These are phyloP conservation scores for Rostrohypoxylon terebratum DNA, from an alignment of 495 filamentous ascomycete species.

Conservation along the genomic window DNA sequence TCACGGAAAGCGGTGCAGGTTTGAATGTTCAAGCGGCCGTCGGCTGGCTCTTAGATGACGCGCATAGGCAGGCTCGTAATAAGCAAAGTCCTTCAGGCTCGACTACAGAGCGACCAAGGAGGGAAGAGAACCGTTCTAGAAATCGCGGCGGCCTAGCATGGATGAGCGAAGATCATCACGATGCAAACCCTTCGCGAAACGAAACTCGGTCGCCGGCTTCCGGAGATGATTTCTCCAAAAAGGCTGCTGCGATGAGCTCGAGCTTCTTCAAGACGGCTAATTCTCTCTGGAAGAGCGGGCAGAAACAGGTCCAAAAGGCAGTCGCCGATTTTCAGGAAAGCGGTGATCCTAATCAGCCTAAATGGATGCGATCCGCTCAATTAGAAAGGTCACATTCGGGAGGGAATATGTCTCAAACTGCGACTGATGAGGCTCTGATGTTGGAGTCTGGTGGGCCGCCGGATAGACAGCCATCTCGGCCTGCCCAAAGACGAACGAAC, in stretches of 20 bases:
- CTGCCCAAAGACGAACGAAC: conserved; percentile 35
- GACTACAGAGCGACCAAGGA: conserved; percentile 36
- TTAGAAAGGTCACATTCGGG: conserved; percentile 51
- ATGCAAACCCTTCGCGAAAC: conserved; percentile 60
- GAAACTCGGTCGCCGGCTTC: conserved; percentile 68
- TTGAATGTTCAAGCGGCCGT: conserved; percentile 89
- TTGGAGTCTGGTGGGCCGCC: conserved; percentile 75
- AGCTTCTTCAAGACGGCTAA: conserved; percentile 94
- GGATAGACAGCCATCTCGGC: conserved; percentile 55
- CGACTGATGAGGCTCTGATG: conserved; percentile 92
- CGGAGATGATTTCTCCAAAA: conserved; percentile 81
- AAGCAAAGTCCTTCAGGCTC: conserved; percentile 45
- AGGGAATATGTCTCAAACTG: conserved; percentile 37
- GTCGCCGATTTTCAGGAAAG: conserved; percentile 83
- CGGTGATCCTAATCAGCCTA: conserved; percentile 84
- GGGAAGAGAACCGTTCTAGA: conserved; percentile 51
- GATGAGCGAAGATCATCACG: conserved; percentile 49
- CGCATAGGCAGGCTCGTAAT: conserved; percentile 74
- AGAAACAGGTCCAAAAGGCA: conserved; percentile 94
- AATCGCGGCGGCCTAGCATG: conserved; percentile 52
- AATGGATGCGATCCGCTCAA: conserved; percentile 88
- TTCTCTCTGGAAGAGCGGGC: conserved; percentile 91
- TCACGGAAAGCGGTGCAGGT: conserved; percentile 81
- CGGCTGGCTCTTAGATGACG: conserved; percentile 88
- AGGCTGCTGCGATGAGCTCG: conserved; percentile 82